Conservation (phyloP, 805 yeast species). For the Crinitomyces ghanaensis region DNA sequence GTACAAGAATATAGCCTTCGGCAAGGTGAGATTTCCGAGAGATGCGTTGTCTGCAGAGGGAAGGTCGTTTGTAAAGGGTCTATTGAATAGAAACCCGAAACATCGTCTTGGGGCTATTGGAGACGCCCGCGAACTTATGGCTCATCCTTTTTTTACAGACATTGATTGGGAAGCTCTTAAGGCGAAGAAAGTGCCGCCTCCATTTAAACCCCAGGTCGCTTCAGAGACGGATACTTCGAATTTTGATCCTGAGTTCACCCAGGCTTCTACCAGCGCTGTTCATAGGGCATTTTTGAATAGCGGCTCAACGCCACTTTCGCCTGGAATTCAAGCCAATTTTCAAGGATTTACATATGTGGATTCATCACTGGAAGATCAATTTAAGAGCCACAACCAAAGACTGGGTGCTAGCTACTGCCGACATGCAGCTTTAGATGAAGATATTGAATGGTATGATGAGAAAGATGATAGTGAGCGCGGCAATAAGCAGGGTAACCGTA, state of each 20-base stretch:
- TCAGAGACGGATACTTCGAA: slow-evolving; percentile 92
- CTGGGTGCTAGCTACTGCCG: too few relatives aligned
- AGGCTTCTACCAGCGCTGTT: slow-evolving; percentile 74
- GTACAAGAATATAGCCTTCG: slow-evolving; percentile 98
- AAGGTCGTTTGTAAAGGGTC: slow-evolving; percentile 87
- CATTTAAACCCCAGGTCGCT: slow-evolving; percentile 86
- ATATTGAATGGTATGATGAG: slow-evolving; percentile 27
- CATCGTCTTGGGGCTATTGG: slow-evolving; percentile 86
- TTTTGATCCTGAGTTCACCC: slow-evolving; percentile 96
- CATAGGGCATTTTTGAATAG: slow-evolving; percentile 35
- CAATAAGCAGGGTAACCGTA: slow-evolving; percentile 20
- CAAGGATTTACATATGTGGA: slow-evolving; percentile 96
- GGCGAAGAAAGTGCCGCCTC: slow-evolving; percentile 84
- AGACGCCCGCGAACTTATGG: slow-evolving; percentile 87
- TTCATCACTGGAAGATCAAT: slow-evolving; percentile 81
- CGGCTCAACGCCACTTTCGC: slow-evolving; percentile 72
- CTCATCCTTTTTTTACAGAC: slow-evolving; percentile 85
- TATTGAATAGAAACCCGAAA: slow-evolving; percentile 88
- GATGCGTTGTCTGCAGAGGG: slow-evolving; percentile 91
- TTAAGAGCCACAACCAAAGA: slow-evolving; percentile 20
- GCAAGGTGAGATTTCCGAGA: slow-evolving; percentile 94
- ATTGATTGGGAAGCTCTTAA: slow-evolving; percentile 78
- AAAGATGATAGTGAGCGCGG: slow-evolving; percentile 25
- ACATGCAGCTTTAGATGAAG: too few relatives aligned
- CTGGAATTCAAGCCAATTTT: slow-evolving; percentile 92